These are phyloP conservation scores for Pseudogymnoascus sp. DNA, from an alignment of 2,329 filamentous ascomycete genomes.

Conservation along the genomic window DNA sequence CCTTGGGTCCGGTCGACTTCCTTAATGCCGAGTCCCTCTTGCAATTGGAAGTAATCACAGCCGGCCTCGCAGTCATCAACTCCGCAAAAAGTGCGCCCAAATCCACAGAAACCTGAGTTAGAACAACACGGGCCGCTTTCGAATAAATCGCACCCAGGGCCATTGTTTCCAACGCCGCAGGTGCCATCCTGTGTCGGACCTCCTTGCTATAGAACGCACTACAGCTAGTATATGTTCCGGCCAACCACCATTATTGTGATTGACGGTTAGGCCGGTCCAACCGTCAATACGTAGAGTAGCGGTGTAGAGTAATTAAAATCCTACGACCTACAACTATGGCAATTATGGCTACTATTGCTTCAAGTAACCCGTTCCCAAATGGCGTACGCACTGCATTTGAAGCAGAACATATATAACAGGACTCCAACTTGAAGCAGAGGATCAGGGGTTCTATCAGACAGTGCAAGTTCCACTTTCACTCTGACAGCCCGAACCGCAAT, in stretches of 20 bases:
- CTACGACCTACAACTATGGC: too few relatives aligned
- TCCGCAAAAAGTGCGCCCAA: not conserved
- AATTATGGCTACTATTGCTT: too few relatives aligned
- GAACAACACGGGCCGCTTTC: not conserved
- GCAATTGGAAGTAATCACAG: not conserved
- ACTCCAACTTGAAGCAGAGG: not conserved
- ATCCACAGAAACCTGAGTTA: not conserved
- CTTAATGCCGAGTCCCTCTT: not conserved
- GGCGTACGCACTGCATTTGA: too few relatives aligned
- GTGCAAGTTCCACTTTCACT: not conserved
- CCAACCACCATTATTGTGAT: too few relatives aligned
- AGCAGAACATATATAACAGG: too few relatives aligned
- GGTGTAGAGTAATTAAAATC: too few relatives aligned
- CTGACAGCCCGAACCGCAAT: slow-evolving; percentile 13
- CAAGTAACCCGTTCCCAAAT: too few relatives aligned
- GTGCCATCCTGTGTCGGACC: not conserved
- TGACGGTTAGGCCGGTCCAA: too few relatives aligned
- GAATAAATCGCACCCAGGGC: not conserved
- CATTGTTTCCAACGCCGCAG: not conserved
- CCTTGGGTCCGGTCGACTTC: not conserved
- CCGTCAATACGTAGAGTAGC: too few relatives aligned
- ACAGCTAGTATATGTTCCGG: not conserved
- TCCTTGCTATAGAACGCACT: not conserved
- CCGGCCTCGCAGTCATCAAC: not conserved
- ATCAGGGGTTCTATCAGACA: not conserved